Evolutionary conservation across 2,329 filamentous ascomycete species (phyloP).

Genomic region (Didymella sp.): DNA sequence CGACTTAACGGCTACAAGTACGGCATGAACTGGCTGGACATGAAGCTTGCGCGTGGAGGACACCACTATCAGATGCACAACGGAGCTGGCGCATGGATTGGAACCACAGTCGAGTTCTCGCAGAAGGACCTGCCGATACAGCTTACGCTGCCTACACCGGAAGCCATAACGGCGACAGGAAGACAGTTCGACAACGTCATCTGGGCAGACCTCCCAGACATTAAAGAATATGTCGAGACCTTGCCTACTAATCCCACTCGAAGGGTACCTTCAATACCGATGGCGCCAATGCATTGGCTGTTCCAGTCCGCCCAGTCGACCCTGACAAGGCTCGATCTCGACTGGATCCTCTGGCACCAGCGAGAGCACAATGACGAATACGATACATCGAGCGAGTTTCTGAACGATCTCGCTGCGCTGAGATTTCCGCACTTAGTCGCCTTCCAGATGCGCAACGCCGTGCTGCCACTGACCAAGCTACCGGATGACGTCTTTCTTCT

Average conservation of each 20-base stretch:
- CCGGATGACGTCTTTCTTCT: conserved; percentile 49
- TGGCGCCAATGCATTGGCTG: conserved; percentile 26
- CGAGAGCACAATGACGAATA: conserved; percentile 19
- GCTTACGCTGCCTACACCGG: conserved; percentile 5
- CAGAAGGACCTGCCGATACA: conserved; percentile 7
- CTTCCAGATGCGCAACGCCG: conserved; percentile 57
- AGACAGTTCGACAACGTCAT: conserved; percentile 35
- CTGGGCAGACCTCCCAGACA: conserved; percentile 37
- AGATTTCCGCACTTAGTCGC: conserved; percentile 54
- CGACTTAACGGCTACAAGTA: conserved; percentile 8
- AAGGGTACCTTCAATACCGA: conserved; percentile 10
- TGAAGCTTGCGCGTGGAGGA: conserved; percentile 42
- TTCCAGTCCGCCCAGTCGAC: conserved; percentile 34
- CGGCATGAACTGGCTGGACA: conserved; percentile 34
- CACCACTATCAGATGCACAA: conserved; percentile 36
- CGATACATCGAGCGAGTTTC: conserved; percentile 19
- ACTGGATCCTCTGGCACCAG: conserved; percentile 47
- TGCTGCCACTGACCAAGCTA: conserved; percentile 47
- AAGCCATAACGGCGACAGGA: conserved; percentile 28
- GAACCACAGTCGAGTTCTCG: conserved; percentile 38
- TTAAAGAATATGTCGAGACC: conserved; percentile 30
- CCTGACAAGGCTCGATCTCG: conserved; percentile 44
- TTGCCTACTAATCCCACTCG: conserved; percentile 16
- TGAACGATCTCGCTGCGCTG: conserved; percentile 43
- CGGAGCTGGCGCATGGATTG: conserved; percentile 41